Conservation (phyloP, 305 asterid genomes). For the Solanum chacoense region DNA sequence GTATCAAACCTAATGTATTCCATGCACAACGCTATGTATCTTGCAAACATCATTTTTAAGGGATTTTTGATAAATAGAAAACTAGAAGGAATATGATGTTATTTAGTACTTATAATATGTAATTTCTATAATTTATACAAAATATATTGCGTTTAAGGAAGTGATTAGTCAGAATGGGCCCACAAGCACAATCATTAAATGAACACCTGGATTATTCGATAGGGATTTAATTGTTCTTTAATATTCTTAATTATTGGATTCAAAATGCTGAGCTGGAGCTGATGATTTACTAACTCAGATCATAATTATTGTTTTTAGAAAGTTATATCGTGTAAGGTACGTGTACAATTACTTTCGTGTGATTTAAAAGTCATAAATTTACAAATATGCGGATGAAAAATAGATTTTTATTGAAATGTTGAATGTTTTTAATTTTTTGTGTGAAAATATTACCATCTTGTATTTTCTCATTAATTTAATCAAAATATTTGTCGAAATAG, state of each 20-base stretch:
- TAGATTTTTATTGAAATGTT: too few species aligned
- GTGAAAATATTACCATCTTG: background rate
- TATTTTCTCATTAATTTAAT: background rate
- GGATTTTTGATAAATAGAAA: too few species aligned
- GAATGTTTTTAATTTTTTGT: background rate
- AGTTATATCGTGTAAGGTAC: background rate
- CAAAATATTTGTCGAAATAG: background rate
- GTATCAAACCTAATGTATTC: too few species aligned
- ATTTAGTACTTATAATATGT: too few species aligned
- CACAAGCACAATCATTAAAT: background rate
- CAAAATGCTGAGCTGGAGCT: background rate
- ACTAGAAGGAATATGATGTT: too few species aligned
- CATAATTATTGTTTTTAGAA: background rate
- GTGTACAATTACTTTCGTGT: background rate
- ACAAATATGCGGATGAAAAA: background rate
- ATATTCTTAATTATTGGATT: background rate
- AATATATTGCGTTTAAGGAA: background rate
- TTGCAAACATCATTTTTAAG: too few species aligned
- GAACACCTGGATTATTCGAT: background rate
- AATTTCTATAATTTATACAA: too few species aligned
- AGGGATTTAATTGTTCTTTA: background rate
- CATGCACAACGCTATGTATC: too few species aligned
- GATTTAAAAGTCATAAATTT: background rate
- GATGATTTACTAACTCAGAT: background rate
- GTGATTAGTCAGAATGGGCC: background rate